Conservation (phyloP, 495 filamentous ascomycete species). For the Hypoxylon trugodes region DNA sequence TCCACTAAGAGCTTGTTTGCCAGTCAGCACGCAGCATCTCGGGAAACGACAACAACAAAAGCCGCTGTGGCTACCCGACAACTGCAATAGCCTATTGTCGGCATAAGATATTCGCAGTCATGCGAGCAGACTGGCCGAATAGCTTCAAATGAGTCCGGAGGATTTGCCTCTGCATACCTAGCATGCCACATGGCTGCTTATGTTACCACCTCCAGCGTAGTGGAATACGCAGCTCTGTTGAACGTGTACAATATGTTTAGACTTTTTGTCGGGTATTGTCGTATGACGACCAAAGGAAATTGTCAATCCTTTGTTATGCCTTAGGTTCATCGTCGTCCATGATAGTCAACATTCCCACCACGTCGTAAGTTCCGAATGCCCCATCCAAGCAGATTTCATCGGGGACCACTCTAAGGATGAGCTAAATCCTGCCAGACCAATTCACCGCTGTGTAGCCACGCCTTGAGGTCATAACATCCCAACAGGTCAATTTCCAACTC, state of each 20-base stretch:
- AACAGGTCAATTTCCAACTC: neutral
- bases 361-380: neutral
- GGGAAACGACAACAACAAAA: constrained; percentile 2
- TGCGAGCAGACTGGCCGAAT: no score
- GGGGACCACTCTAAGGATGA: neutral
- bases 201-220: neutral
- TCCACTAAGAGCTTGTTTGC: neutral
- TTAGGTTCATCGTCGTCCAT: constrained; percentile 3
- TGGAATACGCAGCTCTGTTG: neutral
- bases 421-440: neutral
- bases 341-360: constrained; percentile 1
- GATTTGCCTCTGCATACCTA: constrained; percentile 13
- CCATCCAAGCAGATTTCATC: neutral
- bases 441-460: neutral
- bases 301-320: neutral
- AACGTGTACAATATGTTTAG: neutral
- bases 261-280: no score
- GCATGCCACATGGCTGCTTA: constrained; percentile 20
- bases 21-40: constrained; percentile 8
- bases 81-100: constrained; percentile 33
- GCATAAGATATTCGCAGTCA: neutral
- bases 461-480: neutral
- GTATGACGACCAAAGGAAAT: neutral
- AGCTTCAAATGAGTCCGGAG: constrained; percentile 13
- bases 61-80: constrained; percentile 9